Conservation (phyloP, 176 grass and related monocot species). For the Triticum timopheevii region DNA sequence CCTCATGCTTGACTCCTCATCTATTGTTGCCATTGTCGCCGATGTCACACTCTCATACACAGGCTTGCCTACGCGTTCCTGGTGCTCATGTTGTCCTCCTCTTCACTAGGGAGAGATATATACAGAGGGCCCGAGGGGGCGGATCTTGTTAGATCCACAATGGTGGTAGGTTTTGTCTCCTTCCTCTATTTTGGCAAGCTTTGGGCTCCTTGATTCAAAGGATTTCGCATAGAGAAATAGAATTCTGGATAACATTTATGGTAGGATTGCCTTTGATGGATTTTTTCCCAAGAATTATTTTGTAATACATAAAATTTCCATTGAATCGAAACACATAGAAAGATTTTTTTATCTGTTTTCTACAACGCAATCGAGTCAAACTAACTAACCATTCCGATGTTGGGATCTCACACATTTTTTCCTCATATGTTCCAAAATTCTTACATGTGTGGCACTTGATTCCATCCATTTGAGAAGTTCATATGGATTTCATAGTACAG, state of each 20-base stretch:
- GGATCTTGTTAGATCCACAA: background rate
- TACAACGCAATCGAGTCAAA: background rate
- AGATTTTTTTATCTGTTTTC: background rate
- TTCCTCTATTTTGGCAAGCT: background rate
- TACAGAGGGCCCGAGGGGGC: background rate
- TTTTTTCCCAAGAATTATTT: background rate
- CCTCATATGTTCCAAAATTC: background rate
- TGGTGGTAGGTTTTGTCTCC: slow-evolving; percentile 9
- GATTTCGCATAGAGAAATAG: background rate
- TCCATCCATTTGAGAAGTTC: background rate
- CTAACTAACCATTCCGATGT: no score
- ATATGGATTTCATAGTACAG: background rate
- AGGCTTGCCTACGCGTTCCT: background rate
- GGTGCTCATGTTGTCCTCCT: background rate
- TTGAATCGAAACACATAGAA: background rate
- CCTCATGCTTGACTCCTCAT: no score
- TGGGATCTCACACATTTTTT: no score
- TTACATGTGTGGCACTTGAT: background rate
- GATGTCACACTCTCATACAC: background rate
- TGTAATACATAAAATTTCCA: background rate
- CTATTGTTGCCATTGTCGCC: background rate
- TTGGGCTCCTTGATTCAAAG: background rate
- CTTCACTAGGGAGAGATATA: background rate
- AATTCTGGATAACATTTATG: background rate
- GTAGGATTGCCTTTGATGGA: background rate